phyloP scores from a whole-genome alignment of 1,139 yeast species.

The Suhomyces coccinellae region DNA sequence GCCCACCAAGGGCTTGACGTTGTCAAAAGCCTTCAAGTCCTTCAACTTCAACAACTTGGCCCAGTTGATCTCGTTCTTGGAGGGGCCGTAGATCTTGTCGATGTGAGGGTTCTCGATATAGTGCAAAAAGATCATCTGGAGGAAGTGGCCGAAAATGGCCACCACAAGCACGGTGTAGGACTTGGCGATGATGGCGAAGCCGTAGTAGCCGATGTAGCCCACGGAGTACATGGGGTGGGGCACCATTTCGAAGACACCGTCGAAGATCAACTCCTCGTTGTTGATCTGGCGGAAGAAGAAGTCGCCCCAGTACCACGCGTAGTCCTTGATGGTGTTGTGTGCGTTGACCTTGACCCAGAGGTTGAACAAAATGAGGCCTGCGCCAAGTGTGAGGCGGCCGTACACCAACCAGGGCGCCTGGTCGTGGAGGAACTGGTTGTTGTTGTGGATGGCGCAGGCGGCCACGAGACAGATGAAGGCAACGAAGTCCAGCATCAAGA shows the following conservation, averaged over 20 bases:
- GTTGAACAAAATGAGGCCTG: constrained; percentile 62
- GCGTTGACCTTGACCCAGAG: constrained; percentile 89
- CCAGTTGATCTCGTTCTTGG: constrained; percentile 39
- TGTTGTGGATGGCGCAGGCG: constrained; percentile 48
- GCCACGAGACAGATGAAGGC: constrained; percentile 72
- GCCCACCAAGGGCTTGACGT: constrained; percentile 58
- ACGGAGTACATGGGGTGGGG: constrained; percentile 95
- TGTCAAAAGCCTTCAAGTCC: constrained; percentile 45
- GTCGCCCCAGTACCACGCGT: constrained; percentile 97
- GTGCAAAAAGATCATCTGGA: constrained; percentile 76
- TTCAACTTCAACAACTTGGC: constrained; percentile 40
- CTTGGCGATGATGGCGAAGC: constrained; percentile 75
- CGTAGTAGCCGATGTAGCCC: constrained; percentile 87
- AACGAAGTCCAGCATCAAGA: constrained; percentile 83
- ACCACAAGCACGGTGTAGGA: constrained; percentile 72
- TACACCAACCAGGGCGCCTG: constrained; percentile 39
- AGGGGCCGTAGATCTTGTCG: constrained; percentile 69
- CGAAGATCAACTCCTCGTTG: constrained; percentile 76
- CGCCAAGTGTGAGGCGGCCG: constrained; percentile 45
- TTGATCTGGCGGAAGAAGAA: constrained; percentile 79
- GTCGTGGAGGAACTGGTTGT: constrained; percentile 39
- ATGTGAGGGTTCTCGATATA: constrained; percentile 86
- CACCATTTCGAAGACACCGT: constrained; percentile 88
- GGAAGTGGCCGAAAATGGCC: constrained; percentile 74
- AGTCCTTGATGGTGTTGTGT: constrained; percentile 85